Evolutionary conservation across 2,329 filamentous ascomycete genomes (phyloP), one percentile per base, ranked within the genome.

Genomic region (Neoarthrinium moseri): DNA sequence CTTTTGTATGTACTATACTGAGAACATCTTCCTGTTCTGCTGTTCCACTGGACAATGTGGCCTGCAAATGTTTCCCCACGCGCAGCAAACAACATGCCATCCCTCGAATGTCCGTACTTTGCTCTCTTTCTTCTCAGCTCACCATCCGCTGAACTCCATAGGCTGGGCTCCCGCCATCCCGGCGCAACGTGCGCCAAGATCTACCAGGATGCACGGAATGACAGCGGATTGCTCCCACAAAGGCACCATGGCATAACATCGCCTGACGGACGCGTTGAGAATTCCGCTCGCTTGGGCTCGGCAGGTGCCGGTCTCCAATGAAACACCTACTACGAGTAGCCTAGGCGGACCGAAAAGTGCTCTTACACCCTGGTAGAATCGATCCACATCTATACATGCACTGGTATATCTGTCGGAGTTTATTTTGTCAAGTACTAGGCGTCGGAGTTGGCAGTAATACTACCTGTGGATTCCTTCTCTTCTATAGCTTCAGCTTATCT

Each of bases 331-430:
- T 29, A 33, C 17, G 39, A 42, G 23, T 20, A 42, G 39, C 13
- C 39, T 42, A 42, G 39, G 21, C 17, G 13, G 5, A 26, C n/a
- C 20, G 21, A 17, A 40, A 24, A 40, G 21, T 27, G 21, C 29
- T 23, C n/a, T 40, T 40, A 13, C 23, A 23, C 23, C 37, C 21
- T 27, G 23, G 15, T 15, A 12, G 15, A 18, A 12, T 29, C 8
- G 23, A 10, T 15, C 39, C 39, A 42, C 39, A 32, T 42, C 39
- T 33, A 42, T 42, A 42, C 39, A 22, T 18, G 27, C 17, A 20
- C 32, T 42, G 18, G n/a, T 42, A 42, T 42, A 42, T n/a, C 17
- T 21, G 29, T 42, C 39, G 39, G 39, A 42, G 39, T 42, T 33
- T 42, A 21, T 18, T 18, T 12, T 32, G 18, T 22, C n/a, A n/a